Base-by-base conservation (phyloP, 495 filamentous ascomycete genomes). In the Delitschia confertaspora region DNA sequence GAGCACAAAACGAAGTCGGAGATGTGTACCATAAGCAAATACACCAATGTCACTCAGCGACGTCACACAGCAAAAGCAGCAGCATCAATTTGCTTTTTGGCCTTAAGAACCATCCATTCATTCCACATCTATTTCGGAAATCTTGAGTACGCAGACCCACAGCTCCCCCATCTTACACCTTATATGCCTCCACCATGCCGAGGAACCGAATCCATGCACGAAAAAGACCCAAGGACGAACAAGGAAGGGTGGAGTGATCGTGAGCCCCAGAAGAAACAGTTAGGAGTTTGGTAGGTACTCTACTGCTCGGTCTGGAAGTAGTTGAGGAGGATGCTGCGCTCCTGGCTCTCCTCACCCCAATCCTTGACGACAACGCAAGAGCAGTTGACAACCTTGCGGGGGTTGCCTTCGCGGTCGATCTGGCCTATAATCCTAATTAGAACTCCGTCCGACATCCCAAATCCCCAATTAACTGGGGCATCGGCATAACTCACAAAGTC, bases 361-460 rank as follows among this genome's bases (percentile, higher is more conserved):
- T 98, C 88, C 73, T 85, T 83, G 53, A 98, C 91, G 40, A 96
- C 91, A 59, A 95, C 91, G 75, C 91, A 95, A 60, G 89, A 95
- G 84, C 91, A 98, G 80, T 98, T 98, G 69, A 98, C 91, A 53
- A 98, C 93, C 79, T 98, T 98, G 68, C 91, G 83, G 49, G 91
- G 86, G 69, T 96, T 98, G 63, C 91, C 91, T 73, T 98, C 91
- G 64, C 91, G 88, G 72, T 98, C 91, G 62, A 98, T 79, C 59
- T 93, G 87, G 70, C 89, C 89, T 96, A 49, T 41, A 45, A 13
- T 5, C n/a, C 17, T 17, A 19, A 42, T 8, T 31, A 42, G n/a
- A 10, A n/a, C 22, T 10, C n/a, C 25, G 10, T 19, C 13, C 38
- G 11, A 8, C 38, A 27, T 8, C 14, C 21, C 21, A 10, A 18